Base-by-base conservation (phyloP, 2,329 filamentous ascomycete species). In the Colletotrichum sp. region DNA sequence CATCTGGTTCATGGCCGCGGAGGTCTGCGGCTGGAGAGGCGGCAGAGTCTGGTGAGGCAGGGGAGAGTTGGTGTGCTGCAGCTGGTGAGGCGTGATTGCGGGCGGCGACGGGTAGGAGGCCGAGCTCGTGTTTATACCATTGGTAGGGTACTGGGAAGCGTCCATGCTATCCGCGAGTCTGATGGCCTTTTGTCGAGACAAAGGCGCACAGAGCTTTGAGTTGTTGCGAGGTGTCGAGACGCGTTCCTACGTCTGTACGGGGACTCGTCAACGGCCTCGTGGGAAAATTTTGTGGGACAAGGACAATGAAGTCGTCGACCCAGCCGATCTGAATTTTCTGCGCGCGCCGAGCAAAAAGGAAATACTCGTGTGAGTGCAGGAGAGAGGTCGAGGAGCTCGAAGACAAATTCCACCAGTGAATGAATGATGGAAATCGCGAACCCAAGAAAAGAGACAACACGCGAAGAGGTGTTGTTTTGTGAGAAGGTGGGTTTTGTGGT, bases 41-140 rank as follows among this genome's bases (percentile, higher is more conserved):
- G 90, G 90, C 78, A 92, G 85, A 64, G 90, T 92, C 82, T 89
- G 87, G 75, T 90, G 87, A 77, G 88, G 87, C 10, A 88, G 83
- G 77, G 88, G 85, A 77, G 88, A 87, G 76, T 78, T 78, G 75
- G 83, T 85, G 76, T 85, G 85, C 78, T 89, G 88, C 64, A 89
- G 84, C 80, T 90, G 88, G 77, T 90, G 88, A 82, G 89, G 87
- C 79, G 89, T 87, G 77, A 89, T 86, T 69, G 88, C 88, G 72
- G 88, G 88, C 55, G 88, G 87, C 78, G 89, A 90, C 81, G 88
- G 88, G 83, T 90, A 89, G 77, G 85, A 80, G 76, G 88, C 85
- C 72, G 87, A 87, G 79, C 87, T 87, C 78, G 88, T 86, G 87
- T 88, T 89, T 89, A 90, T 88, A 85, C 86, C 87, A 87, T 90